A percentile compares a stretch with the other conserved stretches of the same genome.
These are phyloP conservation scores for Luzula sylvatica DNA, from an alignment of 176 grass and related monocot species.

Conservation along the genomic window DNA sequence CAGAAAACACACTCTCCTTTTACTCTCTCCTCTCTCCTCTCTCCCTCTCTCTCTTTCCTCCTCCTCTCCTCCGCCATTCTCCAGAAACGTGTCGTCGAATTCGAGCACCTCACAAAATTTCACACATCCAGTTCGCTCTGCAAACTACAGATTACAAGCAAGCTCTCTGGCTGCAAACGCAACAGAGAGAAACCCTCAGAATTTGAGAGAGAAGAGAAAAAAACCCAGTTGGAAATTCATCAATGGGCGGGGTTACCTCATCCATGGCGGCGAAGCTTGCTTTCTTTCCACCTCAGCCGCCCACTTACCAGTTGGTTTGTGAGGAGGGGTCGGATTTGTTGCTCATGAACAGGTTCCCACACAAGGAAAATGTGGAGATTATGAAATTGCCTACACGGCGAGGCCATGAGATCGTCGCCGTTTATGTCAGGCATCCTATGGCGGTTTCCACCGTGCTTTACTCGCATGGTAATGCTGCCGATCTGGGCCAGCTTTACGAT, in stretches of 20 bases:
- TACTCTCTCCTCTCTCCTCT: neutral
- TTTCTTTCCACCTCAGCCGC: constrained; percentile 84
- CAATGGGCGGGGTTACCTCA: constrained; percentile 88
- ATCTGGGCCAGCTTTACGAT: constrained; percentile 85
- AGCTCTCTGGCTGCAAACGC: no score
- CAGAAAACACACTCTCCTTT: neutral
- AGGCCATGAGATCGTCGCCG: constrained; percentile 45
- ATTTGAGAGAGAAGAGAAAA: neutral
- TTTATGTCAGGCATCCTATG: constrained; percentile 72
- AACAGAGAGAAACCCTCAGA: no score
- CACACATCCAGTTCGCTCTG: constrained; percentile 3
- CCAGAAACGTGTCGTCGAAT: constrained; percentile 15
- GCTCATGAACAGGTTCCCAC: constrained; percentile 50
- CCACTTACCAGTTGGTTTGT: constrained; percentile 63
- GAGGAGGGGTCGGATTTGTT: constrained; percentile 42
- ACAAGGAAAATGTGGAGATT: constrained; percentile 83
- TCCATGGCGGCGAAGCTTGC: constrained; percentile 92
- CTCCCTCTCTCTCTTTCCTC: constrained; percentile 1
- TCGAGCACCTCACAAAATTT: constrained; percentile 14
- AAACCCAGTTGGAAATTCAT: neutral
- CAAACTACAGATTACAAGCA: constrained; percentile 11
- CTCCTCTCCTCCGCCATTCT: constrained; percentile 9
- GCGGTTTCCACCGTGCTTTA: constrained; percentile 68
- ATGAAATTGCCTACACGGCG: constrained; percentile 50
- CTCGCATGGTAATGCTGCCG: constrained; percentile 88